Conservation (phyloP, 2,329 filamentous ascomycete genomes). For the Penicillium paneum region DNA sequence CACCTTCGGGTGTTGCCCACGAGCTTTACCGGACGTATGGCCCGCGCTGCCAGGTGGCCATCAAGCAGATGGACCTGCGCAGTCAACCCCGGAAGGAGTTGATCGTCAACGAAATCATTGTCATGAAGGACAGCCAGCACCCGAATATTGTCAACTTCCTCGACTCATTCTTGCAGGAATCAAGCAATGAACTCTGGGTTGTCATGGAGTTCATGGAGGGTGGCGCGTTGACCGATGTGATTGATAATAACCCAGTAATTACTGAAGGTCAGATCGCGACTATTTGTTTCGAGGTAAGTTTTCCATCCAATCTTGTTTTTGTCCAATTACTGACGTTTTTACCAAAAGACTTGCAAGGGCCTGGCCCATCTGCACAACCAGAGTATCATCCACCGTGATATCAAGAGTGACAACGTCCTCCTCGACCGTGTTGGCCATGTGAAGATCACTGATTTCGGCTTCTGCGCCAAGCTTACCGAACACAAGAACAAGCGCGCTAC, state of each 20-base stretch:
- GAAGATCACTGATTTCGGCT: slow-evolving; percentile 98
- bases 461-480: slow-evolving; percentile 97
- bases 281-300: slow-evolving; percentile 85
- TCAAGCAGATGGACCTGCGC: slow-evolving; percentile 99
- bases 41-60: slow-evolving; percentile 82
- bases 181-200: slow-evolving; percentile 94
- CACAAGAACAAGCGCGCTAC: slow-evolving; percentile 95
- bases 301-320: not conserved
- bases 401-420: slow-evolving; percentile 98
- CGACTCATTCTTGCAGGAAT: slow-evolving; percentile 93
- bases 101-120: slow-evolving; percentile 99
- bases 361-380: slow-evolving; percentile 91
- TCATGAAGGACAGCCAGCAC: slow-evolving; percentile 99
- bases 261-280: slow-evolving; percentile 97
- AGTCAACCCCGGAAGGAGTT: slow-evolving; percentile 96
- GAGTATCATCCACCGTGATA: slow-evolving; percentile 97
- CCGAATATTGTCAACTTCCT: slow-evolving; percentile 99
- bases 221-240: slow-evolving; percentile 93
- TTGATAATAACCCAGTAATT: slow-evolving; percentile 93
- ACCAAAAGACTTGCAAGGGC: slow-evolving; percentile 80
- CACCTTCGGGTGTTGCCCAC: slow-evolving; percentile 74
- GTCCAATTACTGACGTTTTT: slow-evolving; percentile 13
- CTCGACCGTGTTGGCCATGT: slow-evolving; percentile 92
- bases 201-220: slow-evolving; percentile 99
- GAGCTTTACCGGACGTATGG: slow-evolving; percentile 77